phyloP scores from a whole-genome alignment of 371 early-diverging fungal species.

The Basidiobolus meristosporus region DNA sequence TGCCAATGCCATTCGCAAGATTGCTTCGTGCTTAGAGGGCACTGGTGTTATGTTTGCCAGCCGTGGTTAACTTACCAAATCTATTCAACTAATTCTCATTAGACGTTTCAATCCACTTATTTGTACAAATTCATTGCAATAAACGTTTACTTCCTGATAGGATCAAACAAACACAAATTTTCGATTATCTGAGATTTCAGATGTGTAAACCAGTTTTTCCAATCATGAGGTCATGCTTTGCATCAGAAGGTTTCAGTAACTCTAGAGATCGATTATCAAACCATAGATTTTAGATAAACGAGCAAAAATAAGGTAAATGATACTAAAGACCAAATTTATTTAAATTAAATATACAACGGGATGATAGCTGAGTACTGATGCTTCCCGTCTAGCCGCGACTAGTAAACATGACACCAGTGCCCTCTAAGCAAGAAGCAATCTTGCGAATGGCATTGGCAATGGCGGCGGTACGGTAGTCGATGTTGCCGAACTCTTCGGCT shows the following conservation, averaged over 20 bases:
- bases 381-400: constrained; percentile 2
- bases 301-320: too few relatives aligned
- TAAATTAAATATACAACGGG: not conserved
- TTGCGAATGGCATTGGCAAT: too few relatives aligned
- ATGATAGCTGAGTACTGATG: too few relatives aligned
- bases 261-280: too few relatives aligned
- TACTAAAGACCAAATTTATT: not conserved
- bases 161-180: not conserved
- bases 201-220: too few relatives aligned
- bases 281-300: too few relatives aligned
- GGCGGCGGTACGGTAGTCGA: constrained; percentile 74
- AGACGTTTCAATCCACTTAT: not conserved
- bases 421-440: constrained; percentile 80
- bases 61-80: constrained; percentile 1
- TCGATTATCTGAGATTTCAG: too few relatives aligned
- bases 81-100: not conserved
- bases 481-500: constrained; percentile 13
- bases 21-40: constrained; percentile 81
- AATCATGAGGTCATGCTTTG: too few relatives aligned
- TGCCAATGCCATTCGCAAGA: too few relatives aligned
- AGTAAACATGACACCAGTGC: constrained; percentile 59
- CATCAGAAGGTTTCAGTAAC: too few relatives aligned
- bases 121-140: too few relatives aligned
- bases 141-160: not conserved
- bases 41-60: constrained; percentile 49